Evolutionary conservation across 306 rosid species (phyloP), one percentile per base, ranked within the genome.

Genomic region (Vicia sativa): DNA sequence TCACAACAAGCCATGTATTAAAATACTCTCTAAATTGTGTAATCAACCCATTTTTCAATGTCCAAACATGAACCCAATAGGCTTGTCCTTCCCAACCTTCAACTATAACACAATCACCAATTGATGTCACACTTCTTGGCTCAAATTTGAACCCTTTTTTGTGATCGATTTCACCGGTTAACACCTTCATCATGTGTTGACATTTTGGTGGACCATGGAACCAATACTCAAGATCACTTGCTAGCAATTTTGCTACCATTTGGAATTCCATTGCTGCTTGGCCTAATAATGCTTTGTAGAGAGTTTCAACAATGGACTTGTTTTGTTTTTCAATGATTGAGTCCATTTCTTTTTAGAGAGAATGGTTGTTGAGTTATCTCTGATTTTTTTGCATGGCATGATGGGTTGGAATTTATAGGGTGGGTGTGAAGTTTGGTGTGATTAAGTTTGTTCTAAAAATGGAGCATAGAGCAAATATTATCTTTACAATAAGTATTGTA

Each of bases 11-110:
- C 96, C 96, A 92, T 10, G 98, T 92, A 73, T 92, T 90, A 43
- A 92, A 92, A 37, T 90, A 90, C 85, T 92, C 98, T 54, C 98
- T 81, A 21, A 92, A 83, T 43, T 83, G 88, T 6, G 88, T 83
- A 3, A 92, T 85, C 18, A 84, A 25, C 0, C 96, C 96, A n/a
- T 75, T 81, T 57, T 86, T 86, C 41, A 92, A 2, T 3, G 77
- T 88, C 98, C 98, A 92, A 8, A 90, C 96, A 10, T 92, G 96
- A 25, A 90, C 96, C 98, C 98, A 92, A 23, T 90, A 92, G 0
- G 86, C 89, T 58, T 86, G 68, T 0, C 96, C 98, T 54, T 92
- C 96, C 98, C 98, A 90, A 0, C 96, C 98, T 62, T 92, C 96
- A 1, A 80, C 77, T 49, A 92, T 79, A 18, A 87, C 93, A 26